Evolutionary conservation across 768 basidiomycete genomes (phyloP), one percentile per base, ranked within the genome.

Genomic region (Dioszegia crocea): DNA sequence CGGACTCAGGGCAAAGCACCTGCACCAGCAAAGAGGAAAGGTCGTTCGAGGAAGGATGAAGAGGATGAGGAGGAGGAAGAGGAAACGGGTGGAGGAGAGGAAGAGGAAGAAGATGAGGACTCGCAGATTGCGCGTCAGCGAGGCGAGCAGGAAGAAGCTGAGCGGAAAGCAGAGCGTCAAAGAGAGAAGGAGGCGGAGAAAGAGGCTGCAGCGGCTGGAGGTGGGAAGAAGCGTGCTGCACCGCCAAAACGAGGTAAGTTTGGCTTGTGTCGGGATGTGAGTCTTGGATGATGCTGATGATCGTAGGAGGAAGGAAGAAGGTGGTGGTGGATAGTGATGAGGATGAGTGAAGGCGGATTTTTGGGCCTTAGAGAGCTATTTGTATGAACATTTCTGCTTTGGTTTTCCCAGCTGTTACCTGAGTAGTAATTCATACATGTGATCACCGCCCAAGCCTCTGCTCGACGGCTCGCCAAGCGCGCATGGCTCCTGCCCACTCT

Each of bases 401-500:
- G 17, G 8, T 9, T 44, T n/a, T 44, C 8, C n/a, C 24, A 19
- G 9, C 11, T 19, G 43, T n/a, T n/a, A n/a, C n/a, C n/a, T n/a
- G n/a, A n/a, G n/a, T n/a, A n/a, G 36, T 9, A 38, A 38, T 38
- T 17, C 10, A 38, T 38, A 38, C 36, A 38, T 38, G 10, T 38
- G 4, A 27, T 61, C 56, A 64, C 33, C 41, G 57, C 11, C 66
- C 63, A 14, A 64, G 40, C 17, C 65, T 21, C 48, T 63, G 65
- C 45, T 64, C 62, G 16, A 64, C 62, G 6, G 47, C 51, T n/a
- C 30, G 10, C 67, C 65, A 70, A 45, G 71, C 71, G 16, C 33
- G 10, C 63, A 73, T 63, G 1, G 68, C 64, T 2, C 71, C 71
- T 16, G 65, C 61, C 71, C 71, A 73, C 56, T 67, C 68, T 30